A percentile compares a stretch with the other conserved stretches of the same genome.
Conservation (phyloP, 1,284 basidiomycete genomes). For the Quambalaria eucalypti region DNA sequence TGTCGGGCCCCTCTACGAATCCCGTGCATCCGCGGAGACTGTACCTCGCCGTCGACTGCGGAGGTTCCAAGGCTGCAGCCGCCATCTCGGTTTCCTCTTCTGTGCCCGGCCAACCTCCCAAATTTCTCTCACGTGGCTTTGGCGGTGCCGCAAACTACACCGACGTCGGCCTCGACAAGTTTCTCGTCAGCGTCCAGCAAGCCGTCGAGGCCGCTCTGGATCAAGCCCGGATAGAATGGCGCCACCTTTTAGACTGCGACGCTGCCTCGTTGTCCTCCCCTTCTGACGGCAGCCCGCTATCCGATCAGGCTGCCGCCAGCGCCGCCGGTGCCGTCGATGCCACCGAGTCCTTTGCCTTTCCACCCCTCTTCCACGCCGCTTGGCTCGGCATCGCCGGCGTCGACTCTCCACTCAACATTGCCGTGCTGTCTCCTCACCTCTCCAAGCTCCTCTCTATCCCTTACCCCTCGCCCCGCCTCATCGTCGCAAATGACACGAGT, state of each 20-base stretch:
- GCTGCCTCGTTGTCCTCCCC: background rate
- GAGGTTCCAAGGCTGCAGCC: conserved; percentile 22
- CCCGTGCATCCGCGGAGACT: conserved; percentile 2
- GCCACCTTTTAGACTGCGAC: too few species aligned
- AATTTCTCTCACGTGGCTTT: conserved; percentile 7
- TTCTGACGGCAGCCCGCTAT: background rate
- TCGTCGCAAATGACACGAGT: conserved; percentile 27
- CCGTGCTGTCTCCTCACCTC: conserved; percentile 8
- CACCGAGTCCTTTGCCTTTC: background rate
- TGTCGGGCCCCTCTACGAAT: background rate
- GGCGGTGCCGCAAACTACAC: conserved; percentile 22
- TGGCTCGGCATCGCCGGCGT: conserved; percentile 33
- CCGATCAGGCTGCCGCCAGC: background rate
- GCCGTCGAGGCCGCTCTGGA: conserved; percentile 13
- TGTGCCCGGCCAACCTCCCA: background rate
- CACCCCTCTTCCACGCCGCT: conserved; percentile 10
- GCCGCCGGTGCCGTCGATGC: background rate
- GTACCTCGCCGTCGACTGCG: conserved; percentile 28
- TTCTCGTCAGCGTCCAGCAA: conserved; percentile 6
- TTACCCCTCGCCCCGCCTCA: conserved; percentile 6
- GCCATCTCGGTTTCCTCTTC: conserved; percentile 8
- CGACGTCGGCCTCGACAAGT: conserved; percentile 8
- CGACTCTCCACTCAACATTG: conserved; percentile 9
- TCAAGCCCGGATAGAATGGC: background rate
- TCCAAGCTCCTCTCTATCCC: conserved; percentile 7